Evolutionary conservation across 768 basidiomycete species (phyloP).

Genomic region (Candolleomyces eurysporus): DNA sequence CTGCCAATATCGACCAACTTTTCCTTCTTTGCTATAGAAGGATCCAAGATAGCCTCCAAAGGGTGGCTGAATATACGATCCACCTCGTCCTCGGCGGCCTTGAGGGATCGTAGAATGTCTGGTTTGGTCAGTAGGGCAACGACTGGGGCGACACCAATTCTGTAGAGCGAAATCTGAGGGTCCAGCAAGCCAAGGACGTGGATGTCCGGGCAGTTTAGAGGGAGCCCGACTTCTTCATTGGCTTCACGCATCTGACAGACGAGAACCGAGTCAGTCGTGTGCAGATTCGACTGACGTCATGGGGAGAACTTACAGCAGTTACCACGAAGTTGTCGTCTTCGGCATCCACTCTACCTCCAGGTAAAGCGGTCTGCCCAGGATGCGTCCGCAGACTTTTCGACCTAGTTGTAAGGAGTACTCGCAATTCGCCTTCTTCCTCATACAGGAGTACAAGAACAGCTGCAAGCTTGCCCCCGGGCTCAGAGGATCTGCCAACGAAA

Average conservation of each 20-base stretch:
- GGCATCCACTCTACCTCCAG: constrained; percentile 75
- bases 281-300: neutral
- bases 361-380: constrained; percentile 79
- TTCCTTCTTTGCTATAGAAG: constrained; percentile 40
- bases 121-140: constrained; percentile 64
- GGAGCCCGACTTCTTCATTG: constrained; percentile 77
- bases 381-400: constrained; percentile 74
- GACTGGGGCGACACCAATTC: constrained; percentile 75
- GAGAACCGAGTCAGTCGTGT: constrained; percentile 3
- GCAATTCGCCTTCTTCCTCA: constrained; percentile 62
- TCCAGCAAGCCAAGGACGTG: constrained; percentile 60
- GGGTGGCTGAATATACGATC: constrained; percentile 79
- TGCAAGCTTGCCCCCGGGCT: constrained; percentile 48
- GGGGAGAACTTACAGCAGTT: constrained; percentile 65
- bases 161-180: constrained; percentile 66
- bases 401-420: constrained; percentile 83
- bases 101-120: constrained; percentile 48
- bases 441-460: constrained; percentile 82
- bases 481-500: constrained; percentile 24
- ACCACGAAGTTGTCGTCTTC: constrained; percentile 58
- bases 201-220: constrained; percentile 52
- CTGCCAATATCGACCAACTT: constrained; percentile 57
- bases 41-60: constrained; percentile 69
- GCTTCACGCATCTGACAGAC: constrained; percentile 72
- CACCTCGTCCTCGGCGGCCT: constrained; percentile 66